Evolutionary conservation across 257 asterid species (phyloP), one percentile per base, ranked within the genome.

Genomic region (Solanum pimpinellifolium): DNA sequence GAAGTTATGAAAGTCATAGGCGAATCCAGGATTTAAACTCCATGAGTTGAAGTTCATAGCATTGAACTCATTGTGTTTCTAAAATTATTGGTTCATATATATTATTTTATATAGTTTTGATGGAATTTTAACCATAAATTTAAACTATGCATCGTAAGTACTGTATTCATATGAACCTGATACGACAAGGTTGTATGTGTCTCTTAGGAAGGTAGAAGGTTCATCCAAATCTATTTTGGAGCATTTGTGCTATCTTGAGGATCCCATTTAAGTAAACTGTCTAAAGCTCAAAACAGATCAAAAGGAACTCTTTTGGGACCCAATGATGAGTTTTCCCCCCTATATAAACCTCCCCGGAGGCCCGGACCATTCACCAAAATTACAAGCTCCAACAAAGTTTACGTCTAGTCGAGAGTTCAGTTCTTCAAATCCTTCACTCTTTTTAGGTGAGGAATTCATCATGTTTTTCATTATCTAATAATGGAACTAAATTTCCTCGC

Each of bases 291-390:
- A 52, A 42, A 16, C 41, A 76, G 70, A 66, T 33, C 44, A 15
- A 18, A 88, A 21, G 35, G 9, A 84, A 3, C 60, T 33, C 42
- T 46, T 33, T 73, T 56, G 90, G 94, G 88, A 31, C 94, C 95
- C 93, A 90, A 84, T 20, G 59, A 59, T 80, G 85, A 59, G 88
- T 78, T 23, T 74, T 88, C 41, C 56, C 83, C 76, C 87, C 89
- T 92, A 93, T 94, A 92, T 89, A 93, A 86, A 74, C 93, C 91
- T 66, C 77, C 89, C 73, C 88, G 31, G 31, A 29, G 31, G 31
- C 31, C 2, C 31, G 68, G n/a, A 88, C 88, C 92, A 89, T 89
- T 87, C 90, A 86, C 80, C 86, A 84, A 89, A 85, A 66, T 86
- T 94, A 90, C 90, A 88, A 89, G 82, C 87, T 84, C 52, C 56